Conservation (phyloP, 805 yeast genomes). For the Pichia rugopelliculosa region DNA sequence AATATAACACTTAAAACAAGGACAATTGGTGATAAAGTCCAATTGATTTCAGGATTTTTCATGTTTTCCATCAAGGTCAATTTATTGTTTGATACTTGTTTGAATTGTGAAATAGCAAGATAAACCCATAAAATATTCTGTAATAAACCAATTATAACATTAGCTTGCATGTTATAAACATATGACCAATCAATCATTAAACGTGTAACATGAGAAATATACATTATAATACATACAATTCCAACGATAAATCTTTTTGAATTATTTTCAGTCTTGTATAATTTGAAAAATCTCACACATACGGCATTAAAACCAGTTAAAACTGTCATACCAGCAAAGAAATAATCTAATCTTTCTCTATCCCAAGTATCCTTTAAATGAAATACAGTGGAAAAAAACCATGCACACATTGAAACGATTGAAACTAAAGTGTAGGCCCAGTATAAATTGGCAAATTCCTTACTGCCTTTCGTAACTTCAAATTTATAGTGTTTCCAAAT, state of each 20-base stretch:
- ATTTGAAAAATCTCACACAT: slow-evolving; percentile 48
- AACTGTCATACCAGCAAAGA: slow-evolving; percentile 87
- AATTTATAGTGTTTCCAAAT: slow-evolving; percentile 20
- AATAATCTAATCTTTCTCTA: slow-evolving; percentile 86
- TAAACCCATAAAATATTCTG: slow-evolving; percentile 56
- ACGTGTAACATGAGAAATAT: slow-evolving; percentile 57
- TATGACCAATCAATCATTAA: slow-evolving; percentile 75
- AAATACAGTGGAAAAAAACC: slow-evolving; percentile 81
- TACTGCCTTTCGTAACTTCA: slow-evolving; percentile 16
- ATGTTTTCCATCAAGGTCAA: slow-evolving; percentile 18
- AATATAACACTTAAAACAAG: slow-evolving; percentile 46
- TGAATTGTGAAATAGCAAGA: slow-evolving; percentile 29
- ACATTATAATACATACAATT: slow-evolving; percentile 40
- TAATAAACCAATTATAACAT: slow-evolving; percentile 66
- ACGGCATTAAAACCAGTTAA: slow-evolving; percentile 71
- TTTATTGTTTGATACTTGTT: slow-evolving; percentile 14
- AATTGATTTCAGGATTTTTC: slow-evolving; percentile 24
- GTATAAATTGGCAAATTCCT: slow-evolving; percentile 24
- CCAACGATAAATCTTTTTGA: slow-evolving; percentile 31
- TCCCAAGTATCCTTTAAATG: slow-evolving; percentile 75
- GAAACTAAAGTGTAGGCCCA: slow-evolving; percentile 43
- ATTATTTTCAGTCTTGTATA: slow-evolving; percentile 36
- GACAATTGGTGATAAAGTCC: slow-evolving; percentile 46
- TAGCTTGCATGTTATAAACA: slow-evolving; percentile 90
- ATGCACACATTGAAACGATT: slow-evolving; percentile 70